Percentiles rank a stretch among this genome's conserved stretches.
These are phyloP conservation scores for Saccharomyces jurei DNA, from an alignment of 805 yeast genomes.

Conservation along the genomic window DNA sequence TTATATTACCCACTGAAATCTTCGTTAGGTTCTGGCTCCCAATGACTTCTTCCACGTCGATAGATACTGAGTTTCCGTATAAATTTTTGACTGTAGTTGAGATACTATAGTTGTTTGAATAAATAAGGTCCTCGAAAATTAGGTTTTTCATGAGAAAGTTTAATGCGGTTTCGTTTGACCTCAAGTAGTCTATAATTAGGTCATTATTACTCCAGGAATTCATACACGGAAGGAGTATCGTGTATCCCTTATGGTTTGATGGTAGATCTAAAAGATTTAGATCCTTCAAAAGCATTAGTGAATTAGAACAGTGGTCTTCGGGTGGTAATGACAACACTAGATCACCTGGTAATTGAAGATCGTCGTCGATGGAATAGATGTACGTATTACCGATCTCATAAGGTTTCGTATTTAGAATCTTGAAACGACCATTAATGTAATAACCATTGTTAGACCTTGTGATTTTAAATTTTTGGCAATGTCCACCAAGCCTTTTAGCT, in stretches of 20 bases:
- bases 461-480: constrained; percentile 55
- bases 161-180: constrained; percentile 43
- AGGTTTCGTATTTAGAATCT: constrained; percentile 37
- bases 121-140: constrained; percentile 55
- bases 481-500: constrained; percentile 44
- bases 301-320: constrained; percentile 52
- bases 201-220: constrained; percentile 61
- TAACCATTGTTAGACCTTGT: constrained; percentile 22
- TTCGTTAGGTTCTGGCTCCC: not conserved
- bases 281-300: constrained; percentile 49
- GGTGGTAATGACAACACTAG: constrained; percentile 61
- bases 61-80: constrained; percentile 18
- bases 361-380: constrained; percentile 59
- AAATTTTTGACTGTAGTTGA: constrained; percentile 26
- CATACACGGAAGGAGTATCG: constrained; percentile 72
- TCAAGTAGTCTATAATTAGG: constrained; percentile 51
- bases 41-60: constrained; percentile 6
- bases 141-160: constrained; percentile 46
- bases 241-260: constrained; percentile 55
- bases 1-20: constrained; percentile 12
- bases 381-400: constrained; percentile 51
- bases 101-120: constrained; percentile 47
- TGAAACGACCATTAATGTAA: constrained; percentile 49
- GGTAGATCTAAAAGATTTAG: constrained; percentile 45
- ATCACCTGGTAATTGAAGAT: constrained; percentile 53